These are phyloP conservation scores for Cardamine occulta DNA, from an alignment of 345 rosid species.

Conservation along the genomic window DNA sequence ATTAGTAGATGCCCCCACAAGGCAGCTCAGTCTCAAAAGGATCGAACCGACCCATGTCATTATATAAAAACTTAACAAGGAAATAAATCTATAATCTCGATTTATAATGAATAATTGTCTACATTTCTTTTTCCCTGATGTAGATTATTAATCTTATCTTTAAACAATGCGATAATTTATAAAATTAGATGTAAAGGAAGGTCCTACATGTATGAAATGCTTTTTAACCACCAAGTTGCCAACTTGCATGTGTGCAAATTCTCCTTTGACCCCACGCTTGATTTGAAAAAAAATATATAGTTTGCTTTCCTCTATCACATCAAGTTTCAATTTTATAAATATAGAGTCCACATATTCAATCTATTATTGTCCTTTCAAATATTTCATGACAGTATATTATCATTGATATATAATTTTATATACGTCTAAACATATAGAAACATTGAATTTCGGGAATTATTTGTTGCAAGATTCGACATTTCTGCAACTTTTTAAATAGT, in stretches of 20 bases:
- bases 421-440: constrained; percentile 32
- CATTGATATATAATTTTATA: not conserved
- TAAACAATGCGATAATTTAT: constrained; percentile 4
- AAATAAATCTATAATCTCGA: constrained; percentile 8
- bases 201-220: constrained; percentile 44
- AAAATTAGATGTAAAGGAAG: constrained; percentile 26
- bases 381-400: constrained; percentile 4
- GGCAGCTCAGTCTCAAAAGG: constrained; percentile 29
- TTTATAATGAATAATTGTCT: constrained; percentile 10
- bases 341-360: constrained; percentile 21
- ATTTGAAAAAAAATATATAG: not conserved
- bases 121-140: constrained; percentile 20
- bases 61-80: not conserved
- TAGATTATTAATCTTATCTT: constrained; percentile 27
- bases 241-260: constrained; percentile 47
- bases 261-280: constrained; percentile 43
- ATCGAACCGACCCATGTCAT: constrained; percentile 25
- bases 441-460: constrained; percentile 30
- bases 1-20: constrained; percentile 30
- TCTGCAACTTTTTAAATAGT: constrained; percentile 14
- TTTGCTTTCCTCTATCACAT: constrained; percentile 23
- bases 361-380: constrained; percentile 28
- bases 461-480: constrained; percentile 29
- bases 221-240: constrained; percentile 42
- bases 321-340: constrained; percentile 22